A percentile compares a stretch with the other conserved stretches of the same genome.
phyloP scores from a whole-genome alignment of 148 eudicot genomes.

The Chenopodium formosanum region DNA sequence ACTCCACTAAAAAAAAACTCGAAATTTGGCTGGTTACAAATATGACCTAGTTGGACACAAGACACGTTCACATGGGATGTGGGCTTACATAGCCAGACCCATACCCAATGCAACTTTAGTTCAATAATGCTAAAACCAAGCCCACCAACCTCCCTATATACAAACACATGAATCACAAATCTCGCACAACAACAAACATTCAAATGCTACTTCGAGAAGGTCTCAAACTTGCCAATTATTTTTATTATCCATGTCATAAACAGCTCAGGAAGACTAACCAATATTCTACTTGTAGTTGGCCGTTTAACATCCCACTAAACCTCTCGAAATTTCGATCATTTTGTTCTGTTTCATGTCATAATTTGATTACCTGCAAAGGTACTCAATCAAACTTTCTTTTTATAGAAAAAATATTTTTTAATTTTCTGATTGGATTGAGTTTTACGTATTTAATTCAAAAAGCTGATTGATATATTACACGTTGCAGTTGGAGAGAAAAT shows the following conservation, averaged over 20 bases:
- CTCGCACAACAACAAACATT: no score
- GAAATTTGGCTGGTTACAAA: no score
- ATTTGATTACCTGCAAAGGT: neutral
- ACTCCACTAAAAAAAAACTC: no score
- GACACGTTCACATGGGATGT: no score
- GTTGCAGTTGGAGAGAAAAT: neutral
- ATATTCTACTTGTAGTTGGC: neutral
- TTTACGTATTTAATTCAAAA: no score
- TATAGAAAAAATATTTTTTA: no score
- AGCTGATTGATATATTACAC: neutral
- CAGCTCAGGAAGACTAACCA: slow-evolving; percentile 7
- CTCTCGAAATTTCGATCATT: slow-evolving; percentile 2
- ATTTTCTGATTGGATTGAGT: neutral
- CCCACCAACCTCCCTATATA: no score
- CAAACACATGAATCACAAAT: no score
- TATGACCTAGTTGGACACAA: no score
- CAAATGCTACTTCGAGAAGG: neutral
- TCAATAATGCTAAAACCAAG: no score
- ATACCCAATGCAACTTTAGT: no score
- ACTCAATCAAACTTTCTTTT: neutral
- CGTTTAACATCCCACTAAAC: neutral
- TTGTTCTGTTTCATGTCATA: neutral
- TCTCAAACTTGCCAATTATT: neutral
- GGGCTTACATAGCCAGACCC: no score
- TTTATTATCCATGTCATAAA: neutral